Conservation (phyloP, 2,329 filamentous ascomycete species). For the Fusarium anguioides region DNA sequence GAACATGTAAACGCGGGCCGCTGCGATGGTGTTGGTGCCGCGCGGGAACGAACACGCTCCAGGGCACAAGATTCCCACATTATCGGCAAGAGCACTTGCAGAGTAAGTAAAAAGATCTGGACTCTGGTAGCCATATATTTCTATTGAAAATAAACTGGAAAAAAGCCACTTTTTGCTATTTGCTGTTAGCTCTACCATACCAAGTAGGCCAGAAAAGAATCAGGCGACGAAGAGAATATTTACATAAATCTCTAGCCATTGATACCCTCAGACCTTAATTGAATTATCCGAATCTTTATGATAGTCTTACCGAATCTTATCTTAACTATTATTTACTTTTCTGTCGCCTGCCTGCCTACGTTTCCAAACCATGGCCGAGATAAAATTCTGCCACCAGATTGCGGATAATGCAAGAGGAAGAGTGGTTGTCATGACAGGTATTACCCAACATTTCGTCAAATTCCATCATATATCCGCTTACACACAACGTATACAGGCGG, state of each 20-base stretch:
- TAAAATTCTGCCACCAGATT: not conserved
- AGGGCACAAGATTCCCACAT: not conserved
- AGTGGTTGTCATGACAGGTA: constrained; percentile 5
- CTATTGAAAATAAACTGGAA: too few relatives aligned
- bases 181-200: fast-evolving
- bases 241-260: too few relatives aligned
- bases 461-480: fast-evolving
- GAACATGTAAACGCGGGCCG: not conserved
- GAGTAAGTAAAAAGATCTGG: fast-evolving
- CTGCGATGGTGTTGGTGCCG: not conserved
- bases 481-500: fast-evolving
- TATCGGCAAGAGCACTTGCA: not conserved
- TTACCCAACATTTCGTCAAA: fast-evolving
- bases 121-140: too few relatives aligned
- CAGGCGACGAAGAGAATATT: too few relatives aligned
- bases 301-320: too few relatives aligned
- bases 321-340: too few relatives aligned
- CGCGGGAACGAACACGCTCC: too few relatives aligned
- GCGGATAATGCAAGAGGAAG: not conserved
- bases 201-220: too few relatives aligned
- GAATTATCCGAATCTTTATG: too few relatives aligned
- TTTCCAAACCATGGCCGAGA: not conserved
- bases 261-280: too few relatives aligned
- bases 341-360: too few relatives aligned
- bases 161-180: fast-evolving